Base-by-base conservation (phyloP, 306 rosid species). In the Fragaria nilgerrensis region DNA sequence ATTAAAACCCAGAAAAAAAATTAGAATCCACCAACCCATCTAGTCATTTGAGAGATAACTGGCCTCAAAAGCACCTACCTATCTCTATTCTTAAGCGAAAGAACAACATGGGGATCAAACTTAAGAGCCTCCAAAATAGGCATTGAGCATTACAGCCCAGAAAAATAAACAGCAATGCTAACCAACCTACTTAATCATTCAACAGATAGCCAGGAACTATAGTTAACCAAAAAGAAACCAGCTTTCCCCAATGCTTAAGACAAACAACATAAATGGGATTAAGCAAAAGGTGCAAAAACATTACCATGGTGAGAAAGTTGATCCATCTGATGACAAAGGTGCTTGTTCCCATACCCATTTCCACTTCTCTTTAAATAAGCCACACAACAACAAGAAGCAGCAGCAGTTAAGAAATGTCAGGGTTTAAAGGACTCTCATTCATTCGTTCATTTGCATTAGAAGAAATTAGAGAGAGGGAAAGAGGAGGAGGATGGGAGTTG, bases 231-330 rank as follows among this genome's bases (percentile, higher is more conserved):
- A 47, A 22, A 27, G 63, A 56, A 43, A 43, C 43, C n/a, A 29
- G 4, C 12, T 59, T 41, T 43, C 7, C 43, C 32, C 22, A 36
- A 20, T 37, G 52, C 11, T 39, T 37, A 7, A n/a, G 39, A 41
- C 20, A 74, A 22, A 39, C 23, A 23, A 56, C 14, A 73, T 11
- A 67, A 74, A 34, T 43, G 70, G 13, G 48, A 66, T 37, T 66
- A 39, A 37, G 27, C 70, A 37, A 5, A 7, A 64, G n/a, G 32
- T 22, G 15, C 45, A 34, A 25, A 34, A 80, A 32, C 76, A 36
- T 86, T 86, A 92, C 97, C 96, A 90, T 88, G 71, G 97, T 90
- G 76, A 95, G 96, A 81, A 95, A 89, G 83, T 95, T 95, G 90
- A 95, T 83, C 96, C 97, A 95, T 85, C 97, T 88, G 80, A 92